Evolutionary conservation across 352 stramenopile species (phyloP).

Genomic region (Phytopythium sindhum): DNA sequence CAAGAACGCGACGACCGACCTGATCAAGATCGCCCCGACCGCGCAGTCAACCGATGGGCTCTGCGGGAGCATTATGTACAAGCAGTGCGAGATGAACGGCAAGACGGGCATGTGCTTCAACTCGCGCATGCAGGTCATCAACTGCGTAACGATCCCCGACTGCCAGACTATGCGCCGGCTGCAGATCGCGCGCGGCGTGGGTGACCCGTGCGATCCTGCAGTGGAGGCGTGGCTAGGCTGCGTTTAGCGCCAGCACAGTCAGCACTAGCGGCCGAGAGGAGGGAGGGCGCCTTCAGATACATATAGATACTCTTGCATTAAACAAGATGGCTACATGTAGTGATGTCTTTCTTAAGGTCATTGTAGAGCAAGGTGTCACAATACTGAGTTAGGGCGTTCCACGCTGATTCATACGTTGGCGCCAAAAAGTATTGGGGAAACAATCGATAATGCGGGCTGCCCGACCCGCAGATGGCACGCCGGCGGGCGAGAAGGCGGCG

Average conservation of each 20-base stretch:
- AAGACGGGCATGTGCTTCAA: constrained; percentile 40
- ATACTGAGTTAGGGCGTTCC: neutral
- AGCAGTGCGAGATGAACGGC: constrained; percentile 21
- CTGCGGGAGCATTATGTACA: constrained; percentile 31
- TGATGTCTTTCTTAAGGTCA: neutral
- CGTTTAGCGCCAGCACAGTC: neutral
- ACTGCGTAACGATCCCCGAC: constrained; percentile 21
- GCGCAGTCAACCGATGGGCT: constrained; percentile 19
- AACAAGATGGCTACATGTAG: constrained; percentile 5
- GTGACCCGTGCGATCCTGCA: constrained; percentile 19
- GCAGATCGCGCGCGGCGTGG: constrained; percentile 28
- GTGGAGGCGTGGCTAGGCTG: constrained; percentile 37
- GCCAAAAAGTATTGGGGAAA: neutral
- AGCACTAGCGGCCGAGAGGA: neutral
- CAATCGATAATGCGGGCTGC: neutral
- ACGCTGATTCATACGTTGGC: neutral
- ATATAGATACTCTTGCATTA: neutral
- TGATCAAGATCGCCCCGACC: constrained; percentile 17
- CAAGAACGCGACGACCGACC: constrained; percentile 17
- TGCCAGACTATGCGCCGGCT: constrained; percentile 29
- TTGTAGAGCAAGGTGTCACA: neutral
- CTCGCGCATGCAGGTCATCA: constrained; percentile 38
- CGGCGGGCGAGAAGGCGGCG: neutral
- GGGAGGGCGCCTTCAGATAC: no score
- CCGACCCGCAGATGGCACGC: neutral